Evolutionary conservation across 202 grass and related monocot species (phyloP).

Genomic region (Schoenoplectus tabernaemontani): DNA sequence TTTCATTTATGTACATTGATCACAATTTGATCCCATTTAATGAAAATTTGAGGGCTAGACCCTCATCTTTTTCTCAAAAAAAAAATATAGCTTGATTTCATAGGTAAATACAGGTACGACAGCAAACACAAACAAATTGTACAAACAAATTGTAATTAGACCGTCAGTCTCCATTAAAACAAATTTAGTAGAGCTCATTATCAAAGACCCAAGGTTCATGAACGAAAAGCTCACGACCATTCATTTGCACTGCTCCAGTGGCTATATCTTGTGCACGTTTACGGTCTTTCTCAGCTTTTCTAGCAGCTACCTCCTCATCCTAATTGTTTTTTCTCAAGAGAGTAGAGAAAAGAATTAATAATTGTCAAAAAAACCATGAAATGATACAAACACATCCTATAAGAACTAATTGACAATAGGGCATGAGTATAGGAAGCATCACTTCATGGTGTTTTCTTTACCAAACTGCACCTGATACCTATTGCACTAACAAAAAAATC

Average conservation of each 20-base stretch:
- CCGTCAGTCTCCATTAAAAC: not conserved
- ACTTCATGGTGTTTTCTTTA: not conserved
- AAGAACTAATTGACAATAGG: not conserved
- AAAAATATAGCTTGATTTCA: too few species aligned
- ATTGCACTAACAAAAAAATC: not conserved
- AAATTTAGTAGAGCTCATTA: slow-evolving; percentile 50
- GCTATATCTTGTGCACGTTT: slow-evolving; percentile 61
- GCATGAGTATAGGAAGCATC: not conserved
- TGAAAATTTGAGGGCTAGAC: too few species aligned
- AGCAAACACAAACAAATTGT: not conserved
- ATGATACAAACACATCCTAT: not conserved
- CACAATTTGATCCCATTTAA: too few species aligned
- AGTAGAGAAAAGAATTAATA: not conserved
- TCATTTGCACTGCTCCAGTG: slow-evolving; percentile 61
- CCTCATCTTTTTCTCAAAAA: too few species aligned
- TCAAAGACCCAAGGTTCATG: slow-evolving; percentile 85
- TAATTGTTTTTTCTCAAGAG: slow-evolving; percentile 16
- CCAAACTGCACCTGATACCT: not conserved
- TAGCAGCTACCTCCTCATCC: slow-evolving; percentile 46
- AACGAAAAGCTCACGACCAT: slow-evolving; percentile 70
- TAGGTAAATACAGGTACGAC: not conserved
- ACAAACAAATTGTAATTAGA: slow-evolving; percentile 2
- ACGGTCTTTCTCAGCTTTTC: slow-evolving; percentile 48
- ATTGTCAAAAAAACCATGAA: not conserved
- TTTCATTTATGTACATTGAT: too few species aligned